Conservation (phyloP, 2,329 filamentous ascomycete genomes). For the Penicillium hordei region DNA sequence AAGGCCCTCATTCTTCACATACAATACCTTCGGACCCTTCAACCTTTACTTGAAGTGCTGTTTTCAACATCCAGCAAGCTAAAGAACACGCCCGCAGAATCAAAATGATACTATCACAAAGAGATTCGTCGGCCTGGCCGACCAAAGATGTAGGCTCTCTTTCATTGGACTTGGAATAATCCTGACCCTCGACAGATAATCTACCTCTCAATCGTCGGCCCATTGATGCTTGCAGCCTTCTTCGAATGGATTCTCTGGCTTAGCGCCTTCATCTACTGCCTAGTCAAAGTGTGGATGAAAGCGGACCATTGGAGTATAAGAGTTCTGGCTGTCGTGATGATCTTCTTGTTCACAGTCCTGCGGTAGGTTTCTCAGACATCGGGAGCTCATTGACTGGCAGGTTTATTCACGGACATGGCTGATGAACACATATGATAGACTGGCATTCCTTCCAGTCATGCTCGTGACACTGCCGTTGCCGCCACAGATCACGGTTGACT, state of each 20-base stretch:
- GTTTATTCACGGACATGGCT: not conserved
- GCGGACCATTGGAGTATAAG: conserved; percentile 84
- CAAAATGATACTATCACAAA: not conserved
- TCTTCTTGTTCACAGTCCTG: conserved; percentile 69
- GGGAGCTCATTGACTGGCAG: not conserved
- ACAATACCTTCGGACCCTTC: not conserved
- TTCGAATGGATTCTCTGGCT: conserved; percentile 96
- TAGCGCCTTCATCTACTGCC: conserved; percentile 87
- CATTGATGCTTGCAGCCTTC: conserved; percentile 78
- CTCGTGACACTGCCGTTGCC: conserved; percentile 87
- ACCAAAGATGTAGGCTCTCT: conserved; percentile 17
- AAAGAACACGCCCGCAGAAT: no score
- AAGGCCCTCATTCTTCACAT: no score
- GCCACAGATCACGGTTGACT: conserved; percentile 66
- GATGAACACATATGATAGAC: conserved; percentile 48
- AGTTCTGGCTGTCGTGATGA: conserved; percentile 73
- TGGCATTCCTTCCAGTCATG: conserved; percentile 90
- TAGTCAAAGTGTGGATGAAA: conserved; percentile 83
- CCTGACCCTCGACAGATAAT: conserved; percentile 61
- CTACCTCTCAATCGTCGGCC: conserved; percentile 76
- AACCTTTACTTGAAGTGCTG: not conserved
- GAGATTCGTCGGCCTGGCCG: conserved; percentile 3
- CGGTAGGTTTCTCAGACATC: conserved; percentile 56
- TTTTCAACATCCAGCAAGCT: not conserved
- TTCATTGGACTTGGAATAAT: not conserved